Evolutionary conservation across 352 stramenopile species (phyloP).

Genomic region (Aphanomyces stellatus): DNA sequence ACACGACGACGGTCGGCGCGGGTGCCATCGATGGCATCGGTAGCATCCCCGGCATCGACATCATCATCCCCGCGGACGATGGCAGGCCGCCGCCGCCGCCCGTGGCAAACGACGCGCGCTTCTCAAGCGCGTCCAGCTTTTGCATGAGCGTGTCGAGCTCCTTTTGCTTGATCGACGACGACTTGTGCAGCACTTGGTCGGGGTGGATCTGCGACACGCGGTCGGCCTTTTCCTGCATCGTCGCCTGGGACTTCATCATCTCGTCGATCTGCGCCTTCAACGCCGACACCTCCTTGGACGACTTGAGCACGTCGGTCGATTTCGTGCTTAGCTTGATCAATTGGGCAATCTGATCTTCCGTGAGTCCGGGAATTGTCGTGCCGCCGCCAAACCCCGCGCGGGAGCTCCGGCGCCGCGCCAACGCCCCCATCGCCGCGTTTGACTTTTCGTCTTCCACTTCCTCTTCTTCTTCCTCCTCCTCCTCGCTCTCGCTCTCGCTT

Average conservation of each 20-base stretch:
- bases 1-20: slow-evolving; percentile 23
- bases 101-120: slow-evolving; percentile 27
- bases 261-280: slow-evolving; percentile 17
- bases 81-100: neutral
- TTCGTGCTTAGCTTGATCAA: slow-evolving; percentile 38
- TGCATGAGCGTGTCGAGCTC: slow-evolving; percentile 69
- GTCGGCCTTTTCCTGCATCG: slow-evolving; percentile 24
- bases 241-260: slow-evolving; percentile 19
- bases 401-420: slow-evolving; percentile 2
- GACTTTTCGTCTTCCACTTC: slow-evolving; percentile 14
- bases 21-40: neutral
- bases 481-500: slow-evolving; percentile 57
- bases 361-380: slow-evolving; percentile 10
- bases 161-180: slow-evolving; percentile 43
- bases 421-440: neutral
- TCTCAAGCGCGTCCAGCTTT: slow-evolving; percentile 64
- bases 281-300: slow-evolving; percentile 9
- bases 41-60: neutral
- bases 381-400: slow-evolving; percentile 4
- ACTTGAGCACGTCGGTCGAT: slow-evolving; percentile 16
- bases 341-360: slow-evolving; percentile 61
- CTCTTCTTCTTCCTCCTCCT: slow-evolving; percentile 44
- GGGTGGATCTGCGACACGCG: slow-evolving; percentile 5
- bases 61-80: neutral
- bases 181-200: slow-evolving; percentile 29